A percentile compares a stretch with the other conserved stretches of the same genome.
phyloP scores from a whole-genome alignment of 1,139 yeast genomes.

The Protomyces gravidus region DNA sequence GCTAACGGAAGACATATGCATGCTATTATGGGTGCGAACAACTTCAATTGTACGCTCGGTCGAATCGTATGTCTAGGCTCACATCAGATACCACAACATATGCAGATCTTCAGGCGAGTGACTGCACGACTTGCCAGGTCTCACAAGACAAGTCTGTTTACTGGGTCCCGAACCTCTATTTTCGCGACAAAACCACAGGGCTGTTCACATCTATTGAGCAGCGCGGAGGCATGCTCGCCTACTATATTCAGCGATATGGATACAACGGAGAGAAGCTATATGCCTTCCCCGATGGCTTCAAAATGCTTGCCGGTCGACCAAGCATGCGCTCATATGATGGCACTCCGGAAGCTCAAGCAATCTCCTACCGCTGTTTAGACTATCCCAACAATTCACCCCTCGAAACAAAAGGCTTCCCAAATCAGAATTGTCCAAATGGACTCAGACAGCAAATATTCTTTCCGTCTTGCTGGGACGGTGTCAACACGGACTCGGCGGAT shows the following conservation, averaged over 20 bases:
- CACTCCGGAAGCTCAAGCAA: conserved; percentile 23
- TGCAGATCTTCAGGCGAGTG: conserved; percentile 13
- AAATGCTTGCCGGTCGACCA: conserved; percentile 30
- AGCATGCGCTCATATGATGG: conserved; percentile 6
- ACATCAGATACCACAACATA: conserved; percentile 7
- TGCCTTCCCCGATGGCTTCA: conserved; percentile 32
- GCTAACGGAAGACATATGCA: conserved; percentile 22
- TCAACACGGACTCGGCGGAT: conserved; percentile 28
- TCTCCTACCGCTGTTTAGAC: conserved; percentile 27
- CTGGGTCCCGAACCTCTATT: conserved; percentile 30
- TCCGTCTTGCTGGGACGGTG: conserved; percentile 32
- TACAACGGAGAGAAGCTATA: conserved; percentile 25
- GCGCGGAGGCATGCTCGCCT: conserved; percentile 29
- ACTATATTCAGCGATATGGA: conserved; percentile 30
- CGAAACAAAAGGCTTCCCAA: conserved; percentile 26
- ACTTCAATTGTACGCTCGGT: conserved; percentile 5
- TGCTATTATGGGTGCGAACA: conserved; percentile 26
- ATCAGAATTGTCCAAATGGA: conserved; percentile 28
- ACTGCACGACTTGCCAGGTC: conserved; percentile 29
- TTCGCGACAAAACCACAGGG: conserved; percentile 8
- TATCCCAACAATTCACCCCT: conserved; percentile 21
- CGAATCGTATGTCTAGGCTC: not conserved
- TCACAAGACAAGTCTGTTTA: conserved; percentile 26
- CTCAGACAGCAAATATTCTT: conserved; percentile 29
- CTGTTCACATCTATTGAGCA: conserved; percentile 20